Evolutionary conservation across 73 alveolate species (phyloP).

Genomic region (Tetrahymena elliotti): DNA sequence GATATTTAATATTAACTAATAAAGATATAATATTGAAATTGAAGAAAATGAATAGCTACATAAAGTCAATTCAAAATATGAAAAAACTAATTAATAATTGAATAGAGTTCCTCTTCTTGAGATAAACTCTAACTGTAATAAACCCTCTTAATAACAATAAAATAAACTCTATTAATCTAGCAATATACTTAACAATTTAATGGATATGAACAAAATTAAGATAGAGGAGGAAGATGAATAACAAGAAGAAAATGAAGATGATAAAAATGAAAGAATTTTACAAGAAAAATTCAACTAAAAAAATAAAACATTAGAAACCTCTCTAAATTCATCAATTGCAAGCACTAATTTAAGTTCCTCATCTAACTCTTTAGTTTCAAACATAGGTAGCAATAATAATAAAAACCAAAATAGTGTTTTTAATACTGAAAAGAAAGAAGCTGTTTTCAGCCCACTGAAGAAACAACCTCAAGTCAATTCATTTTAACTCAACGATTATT

Average conservation of each 20-base stretch:
- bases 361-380: neutral
- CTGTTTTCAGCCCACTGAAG: neutral
- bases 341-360: neutral
- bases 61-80: neutral
- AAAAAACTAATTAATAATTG: neutral
- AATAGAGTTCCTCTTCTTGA: neutral
- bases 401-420: neutral
- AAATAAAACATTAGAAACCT: neutral
- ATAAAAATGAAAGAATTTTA: neutral
- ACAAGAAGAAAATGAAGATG: neutral
- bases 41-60: neutral
- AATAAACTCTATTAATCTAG: neutral
- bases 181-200: neutral
- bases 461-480: neutral
- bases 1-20: neutral
- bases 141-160: neutral
- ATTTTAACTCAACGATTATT: neutral
- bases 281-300: neutral
- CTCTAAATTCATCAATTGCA: neutral
- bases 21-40: neutral
- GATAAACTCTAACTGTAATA: neutral
- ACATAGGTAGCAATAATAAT: neutral
- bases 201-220: neutral
- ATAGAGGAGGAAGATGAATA: neutral
- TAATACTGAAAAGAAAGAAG: neutral